These are phyloP conservation scores for Hygrophorus russula DNA, from an alignment of 768 basidiomycete genomes.

Conservation along the genomic window DNA sequence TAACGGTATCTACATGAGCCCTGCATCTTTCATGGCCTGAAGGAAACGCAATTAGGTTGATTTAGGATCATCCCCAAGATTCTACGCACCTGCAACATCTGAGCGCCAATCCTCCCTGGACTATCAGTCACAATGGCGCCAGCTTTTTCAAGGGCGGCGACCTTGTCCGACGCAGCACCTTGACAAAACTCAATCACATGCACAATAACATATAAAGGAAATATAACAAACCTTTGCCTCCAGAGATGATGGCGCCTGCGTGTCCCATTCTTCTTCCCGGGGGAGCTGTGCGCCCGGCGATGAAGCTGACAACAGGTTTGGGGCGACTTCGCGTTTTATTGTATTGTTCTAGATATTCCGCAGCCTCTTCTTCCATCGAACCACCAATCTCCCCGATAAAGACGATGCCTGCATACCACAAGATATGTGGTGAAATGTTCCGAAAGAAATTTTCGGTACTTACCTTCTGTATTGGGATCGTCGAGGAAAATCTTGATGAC, in stretches of 20 bases:
- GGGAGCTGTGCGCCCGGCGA: conserved; percentile 95
- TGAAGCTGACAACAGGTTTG: conserved; percentile 97
- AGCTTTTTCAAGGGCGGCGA: conserved; percentile 79
- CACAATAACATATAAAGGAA: not conserved
- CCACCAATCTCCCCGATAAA: conserved; percentile 99
- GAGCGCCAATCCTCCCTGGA: conserved; percentile 86
- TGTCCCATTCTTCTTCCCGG: conserved; percentile 98
- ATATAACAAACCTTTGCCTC: conserved; percentile 71
- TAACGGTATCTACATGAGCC: conserved; percentile 25
- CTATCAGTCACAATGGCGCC: conserved; percentile 91
- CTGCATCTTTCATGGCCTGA: conserved; percentile 74
- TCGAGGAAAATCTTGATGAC: conserved; percentile 94
- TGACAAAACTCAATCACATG: not conserved
- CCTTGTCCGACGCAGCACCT: conserved; percentile 92
- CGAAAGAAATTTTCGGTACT: conserved; percentile 7
- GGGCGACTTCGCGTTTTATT: conserved; percentile 81
- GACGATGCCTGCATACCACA: conserved; percentile 62
- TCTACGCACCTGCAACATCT: conserved; percentile 75
- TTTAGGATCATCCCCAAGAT: not conserved
- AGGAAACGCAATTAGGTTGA: conserved; percentile 4
- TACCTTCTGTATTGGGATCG: conserved; percentile 88
- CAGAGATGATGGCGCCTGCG: conserved; percentile 95
- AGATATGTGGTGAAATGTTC: not conserved
- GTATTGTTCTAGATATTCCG: conserved; percentile 86
- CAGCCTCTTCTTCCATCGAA: conserved; percentile 98